Evolutionary conservation across 768 basidiomycete species (phyloP), one percentile per base, ranked within the genome.

Genomic region (Phallus indusiatus): DNA sequence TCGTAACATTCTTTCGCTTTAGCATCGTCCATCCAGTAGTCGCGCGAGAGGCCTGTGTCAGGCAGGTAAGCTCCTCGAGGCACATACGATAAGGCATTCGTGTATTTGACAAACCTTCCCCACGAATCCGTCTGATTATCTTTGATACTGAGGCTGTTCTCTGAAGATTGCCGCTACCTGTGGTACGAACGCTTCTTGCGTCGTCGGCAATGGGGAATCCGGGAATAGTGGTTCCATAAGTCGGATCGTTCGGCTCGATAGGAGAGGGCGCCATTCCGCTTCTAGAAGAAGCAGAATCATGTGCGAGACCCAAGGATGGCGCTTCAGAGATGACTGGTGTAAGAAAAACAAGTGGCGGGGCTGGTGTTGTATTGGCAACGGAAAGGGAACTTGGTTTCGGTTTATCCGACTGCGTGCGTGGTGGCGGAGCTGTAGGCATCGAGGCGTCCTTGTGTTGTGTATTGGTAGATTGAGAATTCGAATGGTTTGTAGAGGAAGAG

Each of bases 1-100:
- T 94, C 94, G 68, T 92, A 95, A 67, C 94, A 95, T 66, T 96
- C 93, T 68, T 88, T 96, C 66, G 90, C 91, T 57, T 89, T 88
- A 67, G 92, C 92, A 67, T 97, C 94, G 61, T 93, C 90, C 94
- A 98, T 97, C 96, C 96, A 99, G 68, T 97, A 97, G 67, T 96
- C 91, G 63, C 86, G 83, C 21, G 90, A 91, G 18, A 95, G 68
- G n/a, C 90, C 90, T 91, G 54, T 35, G 14, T 12, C 47, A 10
- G 5, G 10, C 47, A 10, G 5, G 58, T 64, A 36, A 64, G 52
- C 53, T 54, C 18, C 55, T 58, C 28, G 37, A 47, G 48, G 50
- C 36, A 50, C 36, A 11, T 37, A 1, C 22, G 18, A 24, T 50
- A 17, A 42, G 22, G 54, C 17, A 22, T 47, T 20, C n/a, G 42